Conservation (phyloP, 306 rosid species). For the Sicyos baderoa region DNA sequence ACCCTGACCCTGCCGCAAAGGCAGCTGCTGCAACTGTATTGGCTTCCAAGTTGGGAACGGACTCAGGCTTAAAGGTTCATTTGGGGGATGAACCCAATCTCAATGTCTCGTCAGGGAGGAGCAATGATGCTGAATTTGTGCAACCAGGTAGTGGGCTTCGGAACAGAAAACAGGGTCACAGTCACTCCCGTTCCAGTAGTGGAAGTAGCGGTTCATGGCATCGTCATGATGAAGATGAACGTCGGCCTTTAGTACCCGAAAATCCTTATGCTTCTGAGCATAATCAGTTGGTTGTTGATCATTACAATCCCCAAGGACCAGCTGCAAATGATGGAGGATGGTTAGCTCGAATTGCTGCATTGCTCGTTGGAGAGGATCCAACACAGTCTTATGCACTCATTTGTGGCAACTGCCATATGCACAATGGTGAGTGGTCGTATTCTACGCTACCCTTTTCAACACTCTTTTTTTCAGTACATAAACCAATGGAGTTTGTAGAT, state of each 20-base stretch:
- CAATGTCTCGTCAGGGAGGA: constrained; percentile 45
- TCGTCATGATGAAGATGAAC: constrained; percentile 40
- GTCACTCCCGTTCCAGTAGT: constrained; percentile 30
- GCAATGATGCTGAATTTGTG: constrained; percentile 64
- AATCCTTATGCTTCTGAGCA: constrained; percentile 35
- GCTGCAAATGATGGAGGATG: constrained; percentile 71
- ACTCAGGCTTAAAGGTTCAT: constrained; percentile 70
- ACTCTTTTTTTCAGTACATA: not conserved
- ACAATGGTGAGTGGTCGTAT: constrained; percentile 61
- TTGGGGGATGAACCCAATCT: constrained; percentile 53
- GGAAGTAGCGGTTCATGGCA: constrained; percentile 28
- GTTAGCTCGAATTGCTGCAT: constrained; percentile 87
- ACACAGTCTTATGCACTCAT: constrained; percentile 89
- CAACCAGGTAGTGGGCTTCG: constrained; percentile 77
- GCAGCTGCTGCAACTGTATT: constrained; percentile 96
- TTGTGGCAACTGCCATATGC: constrained; percentile 96
- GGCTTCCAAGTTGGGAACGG: constrained; percentile 92
- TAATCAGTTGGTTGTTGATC: constrained; percentile 54
- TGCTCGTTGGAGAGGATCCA: constrained; percentile 98
- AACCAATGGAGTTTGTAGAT: not conserved
- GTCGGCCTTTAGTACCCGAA: constrained; percentile 31
- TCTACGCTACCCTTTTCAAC: not conserved
- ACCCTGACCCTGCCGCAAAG: constrained; percentile 97
- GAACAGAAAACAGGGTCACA: constrained; percentile 50
- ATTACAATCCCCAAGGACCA: constrained; percentile 58